Conservation (phyloP, 2,329 filamentous ascomycete genomes). For the Herpotrichia juniperi region DNA sequence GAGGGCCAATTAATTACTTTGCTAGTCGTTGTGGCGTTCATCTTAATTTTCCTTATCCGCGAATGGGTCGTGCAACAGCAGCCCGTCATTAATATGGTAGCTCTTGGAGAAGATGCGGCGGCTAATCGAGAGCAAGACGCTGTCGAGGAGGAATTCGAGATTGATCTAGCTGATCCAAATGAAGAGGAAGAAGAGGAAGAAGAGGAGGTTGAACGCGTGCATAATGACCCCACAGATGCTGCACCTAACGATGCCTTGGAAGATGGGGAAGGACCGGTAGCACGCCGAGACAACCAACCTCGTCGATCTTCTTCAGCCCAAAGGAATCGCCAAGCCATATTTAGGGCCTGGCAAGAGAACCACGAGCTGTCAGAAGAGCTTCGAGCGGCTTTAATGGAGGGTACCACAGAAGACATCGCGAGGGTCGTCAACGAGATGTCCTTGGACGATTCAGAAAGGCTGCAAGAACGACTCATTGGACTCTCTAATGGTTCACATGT, state of each 20-base stretch:
- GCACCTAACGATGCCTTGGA: neutral
- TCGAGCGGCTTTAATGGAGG: slow-evolving; percentile 17
- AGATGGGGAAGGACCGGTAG: slow-evolving; percentile 1
- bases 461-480: slow-evolving; percentile 9
- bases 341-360: slow-evolving; percentile 18
- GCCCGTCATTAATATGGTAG: slow-evolving; percentile 81
- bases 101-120: slow-evolving; percentile 39
- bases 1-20: slow-evolving; percentile 95
- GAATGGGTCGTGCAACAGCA: slow-evolving; percentile 99
- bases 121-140: slow-evolving; percentile 16
- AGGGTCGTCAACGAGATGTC: slow-evolving; percentile 16
- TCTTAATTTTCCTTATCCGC: slow-evolving; percentile 92
- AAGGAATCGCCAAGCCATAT: slow-evolving; percentile 20
- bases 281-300: slow-evolving; percentile 1
- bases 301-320: slow-evolving; percentile 23
- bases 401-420: slow-evolving; percentile 15
- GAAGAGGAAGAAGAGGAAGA: slow-evolving; percentile 15
- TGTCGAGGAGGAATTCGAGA: slow-evolving; percentile 15
- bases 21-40: slow-evolving; percentile 89
- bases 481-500: slow-evolving; percentile 4
- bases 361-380: slow-evolving; percentile 28
- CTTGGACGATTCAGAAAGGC: slow-evolving; percentile 14
- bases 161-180: slow-evolving; percentile 18
- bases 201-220: neutral
- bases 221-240: neutral